Evolutionary conservation across 176 grass and related monocot genomes (phyloP).

Genomic region (Microstegium vimineum): DNA sequence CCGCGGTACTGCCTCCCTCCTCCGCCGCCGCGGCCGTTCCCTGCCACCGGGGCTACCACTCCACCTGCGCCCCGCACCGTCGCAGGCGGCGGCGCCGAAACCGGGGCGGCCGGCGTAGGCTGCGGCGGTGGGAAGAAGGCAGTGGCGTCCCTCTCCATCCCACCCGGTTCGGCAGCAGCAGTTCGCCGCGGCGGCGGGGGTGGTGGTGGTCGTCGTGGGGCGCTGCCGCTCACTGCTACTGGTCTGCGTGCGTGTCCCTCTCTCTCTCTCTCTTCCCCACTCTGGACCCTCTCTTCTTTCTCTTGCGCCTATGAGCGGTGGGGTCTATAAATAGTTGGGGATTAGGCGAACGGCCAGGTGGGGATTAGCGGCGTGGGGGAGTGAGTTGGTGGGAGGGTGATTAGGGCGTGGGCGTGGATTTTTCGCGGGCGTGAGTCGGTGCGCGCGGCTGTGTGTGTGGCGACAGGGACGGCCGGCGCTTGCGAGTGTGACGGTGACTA

Average conservation of each 20-base stretch:
- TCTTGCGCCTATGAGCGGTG: slow-evolving; percentile 16
- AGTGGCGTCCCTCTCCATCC: slow-evolving; percentile 38
- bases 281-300: neutral
- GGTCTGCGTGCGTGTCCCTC: neutral
- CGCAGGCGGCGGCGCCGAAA: neutral
- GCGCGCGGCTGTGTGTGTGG: neutral
- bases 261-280: neutral
- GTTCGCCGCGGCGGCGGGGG: neutral
- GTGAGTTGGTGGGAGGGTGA: slow-evolving; percentile 25
- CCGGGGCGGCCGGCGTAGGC: neutral
- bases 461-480: neutral
- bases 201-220: neutral
- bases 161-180: neutral
- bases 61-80: neutral
- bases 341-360: slow-evolving; percentile 25
- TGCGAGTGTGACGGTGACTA: neutral
- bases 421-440: slow-evolving; percentile 16
- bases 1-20: slow-evolving; percentile 64
- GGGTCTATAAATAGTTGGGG: slow-evolving; percentile 45
- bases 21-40: neutral
- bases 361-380: neutral
- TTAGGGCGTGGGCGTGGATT: slow-evolving; percentile 4
- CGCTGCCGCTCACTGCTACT: neutral
- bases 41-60: neutral
- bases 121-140: slow-evolving; percentile 21